Evolutionary conservation across 2,329 filamentous ascomycete species (phyloP).

Genomic region (Microcera coccophila): DNA sequence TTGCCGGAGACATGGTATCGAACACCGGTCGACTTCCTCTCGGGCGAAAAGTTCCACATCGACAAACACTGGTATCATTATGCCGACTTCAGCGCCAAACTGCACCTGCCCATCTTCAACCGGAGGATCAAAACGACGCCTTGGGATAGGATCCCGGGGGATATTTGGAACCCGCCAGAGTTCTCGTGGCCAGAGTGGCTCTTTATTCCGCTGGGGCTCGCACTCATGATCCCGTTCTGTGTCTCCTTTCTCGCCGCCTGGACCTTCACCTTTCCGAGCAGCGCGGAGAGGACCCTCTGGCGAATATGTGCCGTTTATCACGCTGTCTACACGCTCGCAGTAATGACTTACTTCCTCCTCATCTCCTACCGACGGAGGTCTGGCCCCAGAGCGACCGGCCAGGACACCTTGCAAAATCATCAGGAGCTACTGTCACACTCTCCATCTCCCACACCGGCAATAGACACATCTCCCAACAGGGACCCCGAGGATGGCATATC

Average conservation of each 20-base stretch:
- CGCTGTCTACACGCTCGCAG: too few species aligned
- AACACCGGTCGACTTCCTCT: conserved; percentile 34
- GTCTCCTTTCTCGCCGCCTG: conserved; percentile 21
- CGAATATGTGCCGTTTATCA: conserved; percentile 16
- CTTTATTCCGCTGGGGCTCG: conserved; percentile 3
- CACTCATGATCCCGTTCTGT: conserved; percentile 14
- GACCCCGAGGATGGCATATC: too few species aligned
- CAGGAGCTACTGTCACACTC: too few species aligned
- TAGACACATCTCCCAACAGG: too few species aligned
- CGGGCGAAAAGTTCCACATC: conserved; percentile 9
- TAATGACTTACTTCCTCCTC: too few species aligned
- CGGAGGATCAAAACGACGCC: conserved; percentile 13
- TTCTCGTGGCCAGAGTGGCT: conserved; percentile 1
- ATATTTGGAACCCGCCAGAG: conserved; percentile 10
- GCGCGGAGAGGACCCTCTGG: conserved; percentile 20
- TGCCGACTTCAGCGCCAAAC: conserved; percentile 11
- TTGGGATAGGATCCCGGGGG: conserved; percentile 25
- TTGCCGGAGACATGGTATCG: conserved; percentile 21
- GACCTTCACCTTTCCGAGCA: conserved; percentile 27
- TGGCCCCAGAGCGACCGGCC: too few species aligned
- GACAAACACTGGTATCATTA: conserved; percentile 23
- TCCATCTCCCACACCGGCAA: too few species aligned
- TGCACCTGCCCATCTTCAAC: conserved; percentile 13
- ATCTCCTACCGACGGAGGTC: too few species aligned
- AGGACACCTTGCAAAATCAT: too few species aligned